Evolutionary conservation across 2,329 filamentous ascomycete species (phyloP).

Genomic region (Fusarium anthophilum): DNA sequence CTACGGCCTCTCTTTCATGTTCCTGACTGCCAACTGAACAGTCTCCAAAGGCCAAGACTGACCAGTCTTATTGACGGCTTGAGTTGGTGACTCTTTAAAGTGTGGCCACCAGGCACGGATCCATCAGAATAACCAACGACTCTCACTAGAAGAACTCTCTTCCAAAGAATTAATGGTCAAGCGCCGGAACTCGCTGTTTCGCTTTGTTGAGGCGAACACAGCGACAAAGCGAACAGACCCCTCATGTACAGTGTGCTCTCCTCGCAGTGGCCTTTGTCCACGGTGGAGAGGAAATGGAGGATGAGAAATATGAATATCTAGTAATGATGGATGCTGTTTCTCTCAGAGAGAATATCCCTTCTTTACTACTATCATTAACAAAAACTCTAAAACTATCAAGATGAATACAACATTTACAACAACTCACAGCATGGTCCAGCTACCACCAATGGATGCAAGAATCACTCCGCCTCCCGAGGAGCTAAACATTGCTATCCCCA

Average conservation of each 20-base stretch:
- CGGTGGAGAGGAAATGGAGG: background rate
- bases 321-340: background rate
- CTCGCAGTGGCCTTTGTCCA: constrained; percentile 18
- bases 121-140: constrained; percentile 19
- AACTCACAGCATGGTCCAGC: constrained; percentile 9
- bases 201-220: constrained; percentile 27
- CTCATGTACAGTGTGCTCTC: constrained; percentile 13
- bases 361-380: constrained; percentile 6
- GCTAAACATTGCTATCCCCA: constrained; percentile 12
- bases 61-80: constrained; percentile 13
- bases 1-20: constrained; percentile 9
- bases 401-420: constrained; percentile 27
- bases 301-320: constrained; percentile 28
- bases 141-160: constrained; percentile 5
- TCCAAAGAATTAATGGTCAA: constrained; percentile 5
- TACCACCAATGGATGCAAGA: constrained; percentile 32
- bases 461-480: constrained; percentile 32
- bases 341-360: background rate
- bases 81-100: constrained; percentile 1
- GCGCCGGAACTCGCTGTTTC: constrained; percentile 20
- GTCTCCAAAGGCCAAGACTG: constrained; percentile 4
- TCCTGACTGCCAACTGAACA: constrained; percentile 20
- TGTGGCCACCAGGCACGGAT: constrained; percentile 33
- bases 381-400: background rate
- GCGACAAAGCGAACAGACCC: constrained; percentile 34